Evolutionary conservation across 2,329 filamentous ascomycete genomes (phyloP).

Genomic region (Hawksworthiomyces lignivorus): DNA sequence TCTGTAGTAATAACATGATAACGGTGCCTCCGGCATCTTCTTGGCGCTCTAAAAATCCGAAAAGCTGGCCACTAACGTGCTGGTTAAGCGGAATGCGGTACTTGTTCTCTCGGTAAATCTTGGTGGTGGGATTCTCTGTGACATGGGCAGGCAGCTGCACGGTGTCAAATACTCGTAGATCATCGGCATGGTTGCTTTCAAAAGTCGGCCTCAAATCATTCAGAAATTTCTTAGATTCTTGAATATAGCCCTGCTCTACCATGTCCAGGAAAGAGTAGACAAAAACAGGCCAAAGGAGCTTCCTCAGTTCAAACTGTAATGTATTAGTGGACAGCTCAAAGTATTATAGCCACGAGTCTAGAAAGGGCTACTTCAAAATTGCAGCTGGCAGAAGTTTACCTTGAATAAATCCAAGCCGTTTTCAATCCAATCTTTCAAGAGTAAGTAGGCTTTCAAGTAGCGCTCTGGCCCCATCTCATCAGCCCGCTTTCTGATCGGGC

Average conservation of each 20-base stretch:
- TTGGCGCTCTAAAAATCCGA: conserved; percentile 86
- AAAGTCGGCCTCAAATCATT: conserved; percentile 61
- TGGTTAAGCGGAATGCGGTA: conserved; percentile 87
- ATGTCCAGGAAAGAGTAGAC: conserved; percentile 87
- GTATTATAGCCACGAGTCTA: too few relatives aligned
- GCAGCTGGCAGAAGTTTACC: conserved; percentile 35
- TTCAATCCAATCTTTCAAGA: conserved; percentile 77
- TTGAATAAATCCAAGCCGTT: conserved; percentile 93
- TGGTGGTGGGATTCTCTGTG: conserved; percentile 66
- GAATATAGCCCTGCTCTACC: conserved; percentile 60
- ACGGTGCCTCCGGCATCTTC: conserved; percentile 71
- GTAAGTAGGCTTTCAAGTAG: conserved; percentile 66
- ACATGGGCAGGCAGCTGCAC: conserved; percentile 73
- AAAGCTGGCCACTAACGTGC: conserved; percentile 71
- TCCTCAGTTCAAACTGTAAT: conserved; percentile 70
- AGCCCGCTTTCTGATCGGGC: conserved; percentile 57
- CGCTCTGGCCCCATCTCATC: conserved; percentile 69
- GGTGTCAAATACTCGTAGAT: conserved; percentile 66
- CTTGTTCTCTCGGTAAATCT: conserved; percentile 76
- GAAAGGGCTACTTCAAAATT: too few relatives aligned
- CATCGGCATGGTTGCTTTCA: conserved; percentile 69
- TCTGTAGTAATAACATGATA: conserved; percentile 64
- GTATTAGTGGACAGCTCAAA: background rate
- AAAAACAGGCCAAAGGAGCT: conserved; percentile 87
- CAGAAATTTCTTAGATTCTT: conserved; percentile 69